These are phyloP conservation scores for Helotiales sp. DNA, from an alignment of 2,329 filamentous ascomycete genomes.

Conservation along the genomic window DNA sequence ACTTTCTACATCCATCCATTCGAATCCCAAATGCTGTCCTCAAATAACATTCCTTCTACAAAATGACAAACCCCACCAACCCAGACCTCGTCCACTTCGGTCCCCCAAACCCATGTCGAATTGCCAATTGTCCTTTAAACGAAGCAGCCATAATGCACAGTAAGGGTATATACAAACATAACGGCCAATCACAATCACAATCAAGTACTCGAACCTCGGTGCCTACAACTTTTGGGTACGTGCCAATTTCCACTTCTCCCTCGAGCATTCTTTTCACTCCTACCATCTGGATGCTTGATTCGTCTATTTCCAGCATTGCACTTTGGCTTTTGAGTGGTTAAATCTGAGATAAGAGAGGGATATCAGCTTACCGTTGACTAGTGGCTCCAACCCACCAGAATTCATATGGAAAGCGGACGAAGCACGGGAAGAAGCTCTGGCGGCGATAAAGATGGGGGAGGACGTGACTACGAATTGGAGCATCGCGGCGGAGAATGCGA, in stretches of 20 bases:
- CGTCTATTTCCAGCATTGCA: too few relatives aligned
- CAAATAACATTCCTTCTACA: too few relatives aligned
- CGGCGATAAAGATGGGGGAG: slow-evolving; percentile 16
- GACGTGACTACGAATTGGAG: slow-evolving; percentile 21
- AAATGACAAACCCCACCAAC: not conserved
- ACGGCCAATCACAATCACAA: not conserved
- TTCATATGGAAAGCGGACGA: slow-evolving; percentile 24
- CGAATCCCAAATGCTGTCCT: not conserved
- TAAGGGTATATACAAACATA: slow-evolving; percentile 12
- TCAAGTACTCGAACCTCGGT: too few relatives aligned
- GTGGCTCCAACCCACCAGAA: slow-evolving; percentile 19
- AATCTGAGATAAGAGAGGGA: too few relatives aligned
- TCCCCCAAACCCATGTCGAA: slow-evolving; percentile 4
- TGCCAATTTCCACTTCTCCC: too few relatives aligned
- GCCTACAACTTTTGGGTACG: slow-evolving; percentile 10
- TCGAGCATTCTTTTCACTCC: too few relatives aligned
- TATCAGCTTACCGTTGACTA: not conserved
- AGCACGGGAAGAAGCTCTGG: slow-evolving; percentile 11
- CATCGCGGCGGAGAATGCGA: slow-evolving; percentile 14
- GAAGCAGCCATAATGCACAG: slow-evolving; percentile 15
- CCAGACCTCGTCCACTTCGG: not conserved
- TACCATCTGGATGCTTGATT: too few relatives aligned
- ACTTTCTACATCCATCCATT: too few relatives aligned
- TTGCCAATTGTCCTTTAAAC: slow-evolving; percentile 13
- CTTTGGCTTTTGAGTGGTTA: too few relatives aligned